Evolutionary conservation across 1,139 yeast species (phyloP).

Genomic region (Candida glucosophila): DNA sequence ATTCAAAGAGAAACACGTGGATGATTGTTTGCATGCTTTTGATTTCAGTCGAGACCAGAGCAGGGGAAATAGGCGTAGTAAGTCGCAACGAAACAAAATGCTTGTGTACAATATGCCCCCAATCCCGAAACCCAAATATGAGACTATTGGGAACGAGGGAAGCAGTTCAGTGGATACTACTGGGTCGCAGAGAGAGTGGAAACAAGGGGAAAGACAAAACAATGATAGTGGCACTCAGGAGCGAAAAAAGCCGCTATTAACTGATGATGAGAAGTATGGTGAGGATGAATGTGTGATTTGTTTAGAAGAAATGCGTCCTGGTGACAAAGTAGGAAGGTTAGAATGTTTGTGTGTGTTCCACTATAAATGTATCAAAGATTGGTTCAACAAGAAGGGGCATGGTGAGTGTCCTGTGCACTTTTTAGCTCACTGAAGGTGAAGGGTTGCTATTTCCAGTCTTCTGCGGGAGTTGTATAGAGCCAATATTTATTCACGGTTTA

Average conservation of each 20-base stretch:
- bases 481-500: too few species aligned
- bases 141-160: conserved; percentile 17
- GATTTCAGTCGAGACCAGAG: conserved; percentile 60
- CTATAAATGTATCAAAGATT: conserved; percentile 76
- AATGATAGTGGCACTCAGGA: conserved; percentile 13
- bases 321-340: conserved; percentile 82
- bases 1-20: conserved; percentile 60
- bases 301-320: conserved; percentile 76
- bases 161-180: conserved; percentile 11
- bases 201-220: too few species aligned
- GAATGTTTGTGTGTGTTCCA: conserved; percentile 95
- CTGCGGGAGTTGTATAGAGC: too few species aligned
- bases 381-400: conserved; percentile 82
- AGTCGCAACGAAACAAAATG: conserved; percentile 58
- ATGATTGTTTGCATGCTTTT: conserved; percentile 54
- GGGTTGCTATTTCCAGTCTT: too few species aligned
- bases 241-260: conserved; percentile 8
- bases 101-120: conserved; percentile 69
- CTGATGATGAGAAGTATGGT: conserved; percentile 16
- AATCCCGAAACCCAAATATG: conserved; percentile 35
- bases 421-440: conserved; percentile 24
- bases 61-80: conserved; percentile 21
- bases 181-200: conserved; percentile 1
- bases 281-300: conserved; percentile 87
- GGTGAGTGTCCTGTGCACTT: conserved; percentile 83